Evolutionary conservation across 2,329 filamentous ascomycete genomes (phyloP), one percentile per base, ranked within the genome.

Genomic region (Colletotrichum orchidophilum): DNA sequence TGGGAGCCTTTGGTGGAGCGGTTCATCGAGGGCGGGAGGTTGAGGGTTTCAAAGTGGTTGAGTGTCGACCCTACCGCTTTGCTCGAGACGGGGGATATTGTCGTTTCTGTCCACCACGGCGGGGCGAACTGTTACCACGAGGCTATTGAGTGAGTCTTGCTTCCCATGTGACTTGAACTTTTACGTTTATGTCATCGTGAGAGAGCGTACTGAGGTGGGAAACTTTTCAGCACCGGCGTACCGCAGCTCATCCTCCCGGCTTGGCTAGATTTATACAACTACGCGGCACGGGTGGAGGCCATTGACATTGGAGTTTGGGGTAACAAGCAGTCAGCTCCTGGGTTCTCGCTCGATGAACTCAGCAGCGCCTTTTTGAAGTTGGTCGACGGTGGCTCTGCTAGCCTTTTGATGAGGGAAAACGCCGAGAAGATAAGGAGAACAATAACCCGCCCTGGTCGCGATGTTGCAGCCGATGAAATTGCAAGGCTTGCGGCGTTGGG

Each of bases 241-340:
- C 81, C 85, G 1, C 85, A 87, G 50, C 73, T 87, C 6, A 72
- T 87, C 6, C 77, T 87, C 1, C 85, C 86, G 0, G 71, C 81
- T 0, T 87, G 85, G 85, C 76, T 81, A 0, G 85, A 87, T 61
- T 79, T 81, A 0, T 85, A 85, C 64, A 83, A 85, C 59, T 86
- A 81, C 63, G 84, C 84, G 8, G 76, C 77, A 15, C 78, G 81
- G 2, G 82, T 80, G 0, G 84, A 87, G 73, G 81, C 78, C 60
- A 73, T 84, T 0, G 81, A 81, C 0, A 78, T 87, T 12, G 85
- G 85, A 0, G 70, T 83, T 0, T 83, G 81, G 76, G 83, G 76
- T 1, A 81, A 78, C 59, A 75, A 77, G n/a, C 74, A 75, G 5
- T 76, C 76, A 1, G 80, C 82, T 1, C 83, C 84, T 0, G 71